A percentile compares a stretch with the other conserved stretches of the same genome.
These are phyloP conservation scores for Phytophthora vignae DNA, from an alignment of 352 stramenopile species.

Conservation along the genomic window DNA sequence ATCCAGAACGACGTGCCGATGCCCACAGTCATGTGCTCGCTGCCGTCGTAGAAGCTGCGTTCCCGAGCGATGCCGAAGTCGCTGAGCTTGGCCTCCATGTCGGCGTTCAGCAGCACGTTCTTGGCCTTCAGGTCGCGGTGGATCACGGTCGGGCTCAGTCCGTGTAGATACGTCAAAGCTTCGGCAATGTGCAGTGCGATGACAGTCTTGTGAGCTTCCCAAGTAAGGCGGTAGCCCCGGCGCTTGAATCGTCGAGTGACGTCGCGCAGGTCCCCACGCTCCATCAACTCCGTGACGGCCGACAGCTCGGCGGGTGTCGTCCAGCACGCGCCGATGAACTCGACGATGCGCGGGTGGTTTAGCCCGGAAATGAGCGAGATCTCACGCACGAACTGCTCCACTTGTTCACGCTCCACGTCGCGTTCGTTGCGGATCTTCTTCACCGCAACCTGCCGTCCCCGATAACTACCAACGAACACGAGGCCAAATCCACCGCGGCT, in stretches of 20 bases:
- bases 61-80: slow-evolving; percentile 77
- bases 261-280: slow-evolving; percentile 66
- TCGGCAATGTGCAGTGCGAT: slow-evolving; percentile 71
- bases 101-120: slow-evolving; percentile 52
- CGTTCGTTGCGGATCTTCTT: slow-evolving; percentile 57
- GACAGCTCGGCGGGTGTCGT: slow-evolving; percentile 53
- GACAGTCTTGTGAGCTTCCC: slow-evolving; percentile 59
- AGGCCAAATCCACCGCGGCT: slow-evolving; percentile 54
- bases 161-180: slow-evolving; percentile 71
- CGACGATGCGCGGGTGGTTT: slow-evolving; percentile 66
- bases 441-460: slow-evolving; percentile 47
- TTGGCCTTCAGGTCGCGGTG: slow-evolving; percentile 61
- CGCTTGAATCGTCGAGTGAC: slow-evolving; percentile 60
- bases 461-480: slow-evolving; percentile 51
- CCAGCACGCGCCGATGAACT: slow-evolving; percentile 74
- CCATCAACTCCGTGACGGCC: slow-evolving; percentile 75
- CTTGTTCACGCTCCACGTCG: slow-evolving; percentile 43
- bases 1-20: slow-evolving; percentile 81
- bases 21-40: slow-evolving; percentile 66
- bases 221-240: slow-evolving; percentile 50
- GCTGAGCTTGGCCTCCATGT: slow-evolving; percentile 75
- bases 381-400: slow-evolving; percentile 67
- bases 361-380: slow-evolving; percentile 65
- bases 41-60: slow-evolving; percentile 54
- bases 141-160: slow-evolving; percentile 62